phyloP scores from a whole-genome alignment of 2,329 filamentous ascomycete species.

The Aureobasidium sp. region DNA sequence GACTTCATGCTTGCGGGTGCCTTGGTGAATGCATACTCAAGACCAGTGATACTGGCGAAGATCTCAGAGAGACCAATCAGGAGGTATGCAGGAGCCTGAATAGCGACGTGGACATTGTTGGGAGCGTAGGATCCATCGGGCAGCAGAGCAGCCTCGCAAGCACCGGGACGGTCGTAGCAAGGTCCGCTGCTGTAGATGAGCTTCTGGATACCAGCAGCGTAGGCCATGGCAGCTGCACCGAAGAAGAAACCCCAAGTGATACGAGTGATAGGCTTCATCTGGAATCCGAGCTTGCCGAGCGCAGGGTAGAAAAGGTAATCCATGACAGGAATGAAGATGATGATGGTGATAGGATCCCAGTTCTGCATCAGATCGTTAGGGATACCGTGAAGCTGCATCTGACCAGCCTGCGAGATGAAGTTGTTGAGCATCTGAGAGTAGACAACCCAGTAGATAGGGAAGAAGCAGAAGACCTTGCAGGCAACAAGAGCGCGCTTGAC shows the following conservation, averaged over 20 bases:
- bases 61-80: slow-evolving; percentile 42
- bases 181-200: slow-evolving; percentile 48
- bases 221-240: slow-evolving; percentile 47
- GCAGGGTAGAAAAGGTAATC: slow-evolving; percentile 41
- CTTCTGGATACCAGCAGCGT: slow-evolving; percentile 52
- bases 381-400: slow-evolving; percentile 41
- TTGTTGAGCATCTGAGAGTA: slow-evolving; percentile 35
- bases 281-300: slow-evolving; percentile 35
- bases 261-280: slow-evolving; percentile 45
- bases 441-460: slow-evolving; percentile 42
- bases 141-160: slow-evolving; percentile 32
- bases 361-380: slow-evolving; percentile 45
- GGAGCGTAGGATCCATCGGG: slow-evolving; percentile 29
- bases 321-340: slow-evolving; percentile 41
- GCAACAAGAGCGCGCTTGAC: slow-evolving; percentile 59
- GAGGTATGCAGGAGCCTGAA: slow-evolving; percentile 41
- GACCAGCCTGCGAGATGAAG: slow-evolving; percentile 42
- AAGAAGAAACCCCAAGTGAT: slow-evolving; percentile 49
- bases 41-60: slow-evolving; percentile 40
- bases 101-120: slow-evolving; percentile 40
- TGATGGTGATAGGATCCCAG: slow-evolving; percentile 40
- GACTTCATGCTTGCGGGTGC: slow-evolving; percentile 42
- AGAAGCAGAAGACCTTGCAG: slow-evolving; percentile 60
- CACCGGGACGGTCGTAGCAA: slow-evolving; percentile 42
- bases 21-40: slow-evolving; percentile 43